These are phyloP conservation scores for Yamadazyma endophytica DNA, from an alignment of 805 yeast species.

Conservation along the genomic window DNA sequence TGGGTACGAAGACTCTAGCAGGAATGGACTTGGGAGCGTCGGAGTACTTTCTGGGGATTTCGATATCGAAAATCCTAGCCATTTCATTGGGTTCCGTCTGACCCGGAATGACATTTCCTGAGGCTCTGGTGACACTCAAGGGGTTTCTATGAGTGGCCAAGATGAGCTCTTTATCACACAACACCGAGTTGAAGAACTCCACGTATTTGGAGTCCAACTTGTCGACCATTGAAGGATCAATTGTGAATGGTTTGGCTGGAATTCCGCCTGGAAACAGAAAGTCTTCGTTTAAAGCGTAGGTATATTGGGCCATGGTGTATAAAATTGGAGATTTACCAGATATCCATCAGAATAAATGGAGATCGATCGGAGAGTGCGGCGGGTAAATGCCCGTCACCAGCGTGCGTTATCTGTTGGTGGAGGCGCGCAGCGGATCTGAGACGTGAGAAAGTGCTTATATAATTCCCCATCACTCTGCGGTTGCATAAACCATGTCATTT, in stretches of 20 bases:
- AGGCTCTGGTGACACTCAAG: slow-evolving; percentile 21
- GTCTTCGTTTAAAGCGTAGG: slow-evolving; percentile 18
- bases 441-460: no score
- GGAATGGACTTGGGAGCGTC: slow-evolving; percentile 21
- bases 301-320: slow-evolving; percentile 10
- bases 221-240: slow-evolving; percentile 23
- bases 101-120: slow-evolving; percentile 43
- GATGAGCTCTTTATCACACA: slow-evolving; percentile 22
- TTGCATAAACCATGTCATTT: no score
- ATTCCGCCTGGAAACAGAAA: slow-evolving; percentile 21
- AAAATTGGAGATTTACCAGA: background rate
- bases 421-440: no score
- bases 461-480: no score
- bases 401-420: background rate
- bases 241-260: slow-evolving; percentile 24
- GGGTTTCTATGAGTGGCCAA: slow-evolving; percentile 34
- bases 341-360: background rate
- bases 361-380: background rate
- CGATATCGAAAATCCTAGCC: slow-evolving; percentile 23
- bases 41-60: slow-evolving; percentile 23
- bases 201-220: slow-evolving; percentile 36
- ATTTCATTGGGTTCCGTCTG: slow-evolving; percentile 26
- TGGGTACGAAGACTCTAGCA: slow-evolving; percentile 36
- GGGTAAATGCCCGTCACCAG: background rate
- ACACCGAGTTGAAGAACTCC: slow-evolving; percentile 25